Evolutionary conservation across 441 rosid genomes (phyloP).

Genomic region (Erysimum cheiri): DNA sequence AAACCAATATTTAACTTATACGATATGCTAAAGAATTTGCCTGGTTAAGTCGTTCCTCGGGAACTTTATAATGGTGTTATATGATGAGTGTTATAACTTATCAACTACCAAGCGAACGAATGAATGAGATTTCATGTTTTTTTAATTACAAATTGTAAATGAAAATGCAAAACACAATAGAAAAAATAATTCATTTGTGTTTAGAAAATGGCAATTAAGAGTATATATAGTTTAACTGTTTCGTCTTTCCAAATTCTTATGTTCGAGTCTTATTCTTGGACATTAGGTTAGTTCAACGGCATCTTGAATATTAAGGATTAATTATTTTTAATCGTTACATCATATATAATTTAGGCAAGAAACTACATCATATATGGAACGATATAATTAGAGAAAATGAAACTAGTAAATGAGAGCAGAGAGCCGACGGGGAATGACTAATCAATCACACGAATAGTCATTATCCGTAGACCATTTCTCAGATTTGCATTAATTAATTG

Average conservation of each 20-base stretch:
- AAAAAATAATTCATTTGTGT: not conserved
- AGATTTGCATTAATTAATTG: slow-evolving; percentile 32
- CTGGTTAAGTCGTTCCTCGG: slow-evolving; percentile 1
- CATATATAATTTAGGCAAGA: slow-evolving; percentile 12
- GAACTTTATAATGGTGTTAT: slow-evolving; percentile 7
- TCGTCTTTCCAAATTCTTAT: slow-evolving; percentile 23
- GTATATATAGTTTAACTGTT: not conserved
- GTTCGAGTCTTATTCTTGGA: slow-evolving; percentile 23
- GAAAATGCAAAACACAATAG: not conserved
- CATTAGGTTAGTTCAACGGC: slow-evolving; percentile 33
- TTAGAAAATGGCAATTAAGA: not conserved
- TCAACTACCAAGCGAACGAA: slow-evolving; percentile 12
- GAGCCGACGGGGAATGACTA: slow-evolving; percentile 29
- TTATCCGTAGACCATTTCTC: slow-evolving; percentile 32
- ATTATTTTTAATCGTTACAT: not conserved
- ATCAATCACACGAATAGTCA: slow-evolving; percentile 28
- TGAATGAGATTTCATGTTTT: not conserved
- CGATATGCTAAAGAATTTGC: slow-evolving; percentile 1
- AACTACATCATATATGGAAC: slow-evolving; percentile 24
- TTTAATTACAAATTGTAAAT: not conserved
- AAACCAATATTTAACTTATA: not conserved
- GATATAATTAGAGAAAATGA: slow-evolving; percentile 30
- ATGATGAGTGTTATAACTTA: not conserved
- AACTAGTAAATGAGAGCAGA: slow-evolving; percentile 28
- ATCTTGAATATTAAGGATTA: slow-evolving; percentile 21